Base-by-base conservation (phyloP, 208 protist genomes). In the Wallacemonas rigidus region DNA sequence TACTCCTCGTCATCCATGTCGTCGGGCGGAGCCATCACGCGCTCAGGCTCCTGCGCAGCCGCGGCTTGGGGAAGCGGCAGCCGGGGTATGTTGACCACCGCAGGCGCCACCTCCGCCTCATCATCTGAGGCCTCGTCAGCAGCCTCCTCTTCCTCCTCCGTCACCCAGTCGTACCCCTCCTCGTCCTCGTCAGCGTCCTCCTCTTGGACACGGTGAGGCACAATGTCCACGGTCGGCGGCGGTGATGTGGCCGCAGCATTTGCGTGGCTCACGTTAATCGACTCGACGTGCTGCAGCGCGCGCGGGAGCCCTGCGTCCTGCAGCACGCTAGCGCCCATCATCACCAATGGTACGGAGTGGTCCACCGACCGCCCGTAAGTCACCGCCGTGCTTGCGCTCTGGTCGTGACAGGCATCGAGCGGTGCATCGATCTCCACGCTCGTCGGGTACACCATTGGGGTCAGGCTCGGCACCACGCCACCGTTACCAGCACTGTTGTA, bases 371-470 rank as follows among this genome's bases (percentile, higher is more conserved):
- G 26, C 26, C 26, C 26, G 26, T 26, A 26, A 26, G 26, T 26
- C 9, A 14, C 36, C 17, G 4, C 57, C 26, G 57, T 63, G 26
- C 26, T 63, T 17, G 4, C 7, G 38, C 57, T 63, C 36, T 11
- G 11, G 35, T 63, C n/a, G 36, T 43, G 26, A 11, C 39, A 2
- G 9, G 57, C 57, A 17, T 63, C 57, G 4, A 63, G 57, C 35
- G 57, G 57, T 6, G 57, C 57, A n/a, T 63, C 57, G 6, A 63
- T 12, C 36, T 63, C 57, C 57, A 8, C 57, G 57, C 17, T 63
- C 57, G 35, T 8, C 17, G 57, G 5, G 11, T 5, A 45, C 11
- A 45, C 57, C 55, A 60, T 60, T 1, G 7, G 55, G 15, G 55
- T 17, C 55, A 60, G 55, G 17, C 55, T 11, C 55, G 55, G 15